phyloP scores from a whole-genome alignment of 1,284 basidiomycete species.

The Leccinum griseonigrum region DNA sequence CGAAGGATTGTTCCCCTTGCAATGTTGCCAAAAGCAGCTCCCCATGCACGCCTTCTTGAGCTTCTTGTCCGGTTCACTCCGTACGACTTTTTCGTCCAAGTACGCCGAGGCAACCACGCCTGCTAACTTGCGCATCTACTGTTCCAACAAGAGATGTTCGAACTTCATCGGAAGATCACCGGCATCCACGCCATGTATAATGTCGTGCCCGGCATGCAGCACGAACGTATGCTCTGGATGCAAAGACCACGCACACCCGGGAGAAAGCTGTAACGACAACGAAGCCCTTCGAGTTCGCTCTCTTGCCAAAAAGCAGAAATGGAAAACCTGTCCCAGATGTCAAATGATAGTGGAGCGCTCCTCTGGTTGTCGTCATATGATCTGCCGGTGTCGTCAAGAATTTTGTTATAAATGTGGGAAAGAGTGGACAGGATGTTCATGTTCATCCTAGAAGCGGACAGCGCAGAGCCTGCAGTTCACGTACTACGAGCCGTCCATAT shows the following conservation, averaged over 20 bases:
- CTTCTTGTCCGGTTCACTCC: slow-evolving; percentile 28
- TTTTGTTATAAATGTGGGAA: slow-evolving; percentile 43
- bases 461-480: neutral
- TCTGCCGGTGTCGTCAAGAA: slow-evolving; percentile 38
- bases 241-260: slow-evolving; percentile 22
- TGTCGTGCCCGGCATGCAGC: slow-evolving; percentile 28
- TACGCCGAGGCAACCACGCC: slow-evolving; percentile 32
- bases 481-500: neutral
- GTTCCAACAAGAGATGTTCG: slow-evolving; percentile 37
- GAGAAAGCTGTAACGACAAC: slow-evolving; percentile 21
- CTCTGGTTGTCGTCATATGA: slow-evolving; percentile 40
- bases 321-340: slow-evolving; percentile 44
- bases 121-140: slow-evolving; percentile 40
- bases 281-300: slow-evolving; percentile 27
- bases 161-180: slow-evolving; percentile 37
- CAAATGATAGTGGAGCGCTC: slow-evolving; percentile 39
- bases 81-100: slow-evolving; percentile 31
- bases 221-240: slow-evolving; percentile 35
- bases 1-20: slow-evolving; percentile 41
- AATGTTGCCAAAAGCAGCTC: slow-evolving; percentile 40
- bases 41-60: slow-evolving; percentile 27
- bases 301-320: slow-evolving; percentile 36
- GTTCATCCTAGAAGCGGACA: neutral
- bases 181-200: slow-evolving; percentile 6
- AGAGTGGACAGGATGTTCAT: slow-evolving; percentile 34